Base-by-base conservation (phyloP, 192 early-diverging fungal genomes). In the Chytriomyces hyalinus region DNA sequence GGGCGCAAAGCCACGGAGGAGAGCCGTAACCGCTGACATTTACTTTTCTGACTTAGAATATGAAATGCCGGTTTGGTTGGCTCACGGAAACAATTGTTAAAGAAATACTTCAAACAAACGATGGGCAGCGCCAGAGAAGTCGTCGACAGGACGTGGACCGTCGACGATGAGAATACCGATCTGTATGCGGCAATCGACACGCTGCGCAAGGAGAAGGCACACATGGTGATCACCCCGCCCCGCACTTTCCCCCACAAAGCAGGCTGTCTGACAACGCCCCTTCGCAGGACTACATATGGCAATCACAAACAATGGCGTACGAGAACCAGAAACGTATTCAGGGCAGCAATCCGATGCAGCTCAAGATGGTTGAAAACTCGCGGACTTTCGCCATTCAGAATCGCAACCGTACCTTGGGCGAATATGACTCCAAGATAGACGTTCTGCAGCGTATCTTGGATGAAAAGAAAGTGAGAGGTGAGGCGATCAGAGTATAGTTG, bases 401-500 rank as follows among this genome's bases (percentile, higher is more conserved):
- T 24, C 10, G 8, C 24, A 48, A 51, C 53, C 70, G 70, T 2
- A 49, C 59, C 24, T 22, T 59, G 24, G 11, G 11, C 10, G 26
- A 17, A n/a, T 71, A 71, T 43, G 72, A 73, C 10, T 11, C 6
- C n/a, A 73, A 73, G 43, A 63, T 73, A 57, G 9, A 20, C 2
- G 59, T 45, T 43, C 36, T 73, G 2, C 43, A 73, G 10, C 7
- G 72, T 17, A 61, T 63, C 17, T 46, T 73, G 24, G 72, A 73
- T 61, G 72, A 61, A 46, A 73, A 73, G 61, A 73, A 73, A 62
- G 72, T 63, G 10, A n/a, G 72, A 73, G 72, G 72, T 73, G 17
- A 6, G 72, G 22, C 20, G 4, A 22, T 48, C 28, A 11, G 44
- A 22, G 26, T 17, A 6, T 15, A 15, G n/a, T 10, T 48, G n/a